A percentile compares a stretch with the other conserved stretches of the same genome.
phyloP scores from a whole-genome alignment of 768 basidiomycete species.

The Lentinula aciculospora region DNA sequence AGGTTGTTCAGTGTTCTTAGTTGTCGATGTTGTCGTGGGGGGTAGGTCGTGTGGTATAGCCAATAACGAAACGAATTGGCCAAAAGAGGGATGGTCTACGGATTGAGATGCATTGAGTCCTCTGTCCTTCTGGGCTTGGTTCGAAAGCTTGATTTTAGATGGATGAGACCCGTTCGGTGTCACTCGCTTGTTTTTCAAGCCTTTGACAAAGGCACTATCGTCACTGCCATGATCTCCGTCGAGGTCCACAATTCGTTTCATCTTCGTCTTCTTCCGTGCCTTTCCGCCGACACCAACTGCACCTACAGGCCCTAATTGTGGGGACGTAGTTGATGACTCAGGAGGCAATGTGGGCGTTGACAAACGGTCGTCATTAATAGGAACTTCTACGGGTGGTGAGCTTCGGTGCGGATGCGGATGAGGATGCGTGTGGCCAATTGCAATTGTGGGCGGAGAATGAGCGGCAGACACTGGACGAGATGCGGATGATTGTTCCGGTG shows the following conservation, averaged over 20 bases:
- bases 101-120: background rate
- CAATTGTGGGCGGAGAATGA: slow-evolving; percentile 55
- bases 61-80: slow-evolving; percentile 2
- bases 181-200: slow-evolving; percentile 23
- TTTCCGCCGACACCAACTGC: slow-evolving; percentile 30
- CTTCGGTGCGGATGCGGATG: slow-evolving; percentile 16
- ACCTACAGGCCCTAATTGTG: slow-evolving; percentile 31
- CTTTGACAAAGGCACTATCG: slow-evolving; percentile 15
- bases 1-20: background rate
- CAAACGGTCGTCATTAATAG: slow-evolving; percentile 5
- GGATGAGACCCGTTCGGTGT: slow-evolving; percentile 22
- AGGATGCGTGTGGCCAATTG: slow-evolving; percentile 39
- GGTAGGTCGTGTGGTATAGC: background rate
- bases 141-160: slow-evolving; percentile 18
- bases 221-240: slow-evolving; percentile 44
- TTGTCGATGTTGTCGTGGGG: background rate
- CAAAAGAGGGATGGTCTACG: slow-evolving; percentile 3
- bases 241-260: slow-evolving; percentile 76
- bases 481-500: slow-evolving; percentile 48
- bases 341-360: slow-evolving; percentile 27
- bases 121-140: slow-evolving; percentile 14
- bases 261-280: slow-evolving; percentile 52
- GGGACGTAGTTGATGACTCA: slow-evolving; percentile 37
- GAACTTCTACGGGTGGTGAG: slow-evolving; percentile 12
- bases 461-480: slow-evolving; percentile 41